Percentiles rank a stretch among this genome's conserved stretches.
phyloP scores from a whole-genome alignment of 257 asterid species.

The Anisodus tanguticus region DNA sequence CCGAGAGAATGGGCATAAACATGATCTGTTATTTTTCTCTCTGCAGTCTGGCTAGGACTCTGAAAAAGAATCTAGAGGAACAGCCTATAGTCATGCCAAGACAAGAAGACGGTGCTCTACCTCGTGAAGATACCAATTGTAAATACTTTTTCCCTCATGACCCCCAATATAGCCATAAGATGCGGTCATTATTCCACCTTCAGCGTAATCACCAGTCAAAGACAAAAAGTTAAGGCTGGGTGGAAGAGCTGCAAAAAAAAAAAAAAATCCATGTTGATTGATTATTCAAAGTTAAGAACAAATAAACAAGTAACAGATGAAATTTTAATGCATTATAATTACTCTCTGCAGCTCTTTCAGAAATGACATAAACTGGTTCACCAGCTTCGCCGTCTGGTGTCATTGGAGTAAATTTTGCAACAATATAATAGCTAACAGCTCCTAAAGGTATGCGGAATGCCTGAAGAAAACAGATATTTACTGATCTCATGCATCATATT shows the following conservation, averaged over 20 bases:
- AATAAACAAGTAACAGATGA: not conserved
- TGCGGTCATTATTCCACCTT: constrained; percentile 88
- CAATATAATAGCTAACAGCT: constrained; percentile 83
- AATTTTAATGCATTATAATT: constrained; percentile 42
- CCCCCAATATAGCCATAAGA: constrained; percentile 98
- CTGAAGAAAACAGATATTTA: constrained; percentile 47
- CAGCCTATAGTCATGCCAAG: constrained; percentile 15
- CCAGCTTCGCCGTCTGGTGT: constrained; percentile 99
- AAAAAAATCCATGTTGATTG: constrained; percentile 33
- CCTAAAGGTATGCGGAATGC: constrained; percentile 93
- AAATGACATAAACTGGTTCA: constrained; percentile 78
- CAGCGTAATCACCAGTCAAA: constrained; percentile 82
- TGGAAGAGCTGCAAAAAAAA: constrained; percentile 76
- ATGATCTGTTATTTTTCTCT: constrained; percentile 20
- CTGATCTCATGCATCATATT: constrained; percentile 21
- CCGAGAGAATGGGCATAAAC: constrained; percentile 3
- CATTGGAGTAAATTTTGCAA: constrained; percentile 94
- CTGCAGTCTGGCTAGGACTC: constrained; percentile 18
- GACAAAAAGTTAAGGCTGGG: constrained; percentile 93
- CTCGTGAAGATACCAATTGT: constrained; percentile 88
- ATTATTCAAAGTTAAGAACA: constrained; percentile 25
- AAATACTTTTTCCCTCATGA: constrained; percentile 92
- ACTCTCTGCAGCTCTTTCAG: constrained; percentile 79
- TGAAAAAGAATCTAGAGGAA: constrained; percentile 28
- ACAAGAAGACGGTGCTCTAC: constrained; percentile 42